Conservation (phyloP, 176 grass and related monocot species). For the Sorghum bicolor region Sorghum_bicolor_NCBIv3 NC_012874.2:4672501-4673000, state of each 20-base stretch:
- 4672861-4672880: slow-evolving; percentile 60
- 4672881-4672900: slow-evolving; percentile 93
- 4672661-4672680: background rate
- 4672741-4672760: background rate
- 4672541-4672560: background rate
- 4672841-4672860: slow-evolving; percentile 5
- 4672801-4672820: background rate
- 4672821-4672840: background rate
- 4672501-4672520: background rate
- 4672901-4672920: slow-evolving; percentile 68
- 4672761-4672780: background rate
- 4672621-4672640: background rate
- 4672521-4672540: background rate
- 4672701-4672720: background rate
- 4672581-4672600: background rate
- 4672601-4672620: background rate
- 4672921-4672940: slow-evolving; percentile 78
- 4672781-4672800: background rate
- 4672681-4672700: background rate
- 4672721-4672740: background rate
- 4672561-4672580: background rate
- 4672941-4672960: slow-evolving; percentile 28
- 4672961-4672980: slow-evolving; percentile 1
- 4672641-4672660: background rate
- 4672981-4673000: background rate